These are phyloP conservation scores for Gaertneriomyces sp. DNA, from an alignment of 192 early-diverging fungal genomes.

Conservation along the genomic window DNA sequence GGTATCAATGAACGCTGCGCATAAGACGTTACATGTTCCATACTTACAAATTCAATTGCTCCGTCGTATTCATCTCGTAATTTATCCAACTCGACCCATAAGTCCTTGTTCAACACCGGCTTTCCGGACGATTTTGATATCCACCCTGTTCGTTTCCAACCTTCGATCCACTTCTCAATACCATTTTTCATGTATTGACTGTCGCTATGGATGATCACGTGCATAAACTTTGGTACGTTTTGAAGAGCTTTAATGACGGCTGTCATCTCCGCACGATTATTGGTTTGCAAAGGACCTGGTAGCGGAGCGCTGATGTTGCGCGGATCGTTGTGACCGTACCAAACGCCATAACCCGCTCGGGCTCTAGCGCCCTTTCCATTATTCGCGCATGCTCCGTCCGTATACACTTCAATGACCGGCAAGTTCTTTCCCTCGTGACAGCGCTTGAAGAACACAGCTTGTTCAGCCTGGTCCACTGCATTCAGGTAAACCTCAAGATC, in stretches of 20 bases:
- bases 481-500: too few relatives aligned
- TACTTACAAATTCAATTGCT: conserved; percentile 40
- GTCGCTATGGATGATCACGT: conserved; percentile 63
- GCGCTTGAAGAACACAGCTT: too few relatives aligned
- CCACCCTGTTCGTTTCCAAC: conserved; percentile 75
- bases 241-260: conserved; percentile 7
- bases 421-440: neutral
- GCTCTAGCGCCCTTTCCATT: conserved; percentile 65
- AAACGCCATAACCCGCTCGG: conserved; percentile 81
- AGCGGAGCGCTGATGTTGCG: conserved; percentile 43
- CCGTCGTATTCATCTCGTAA: conserved; percentile 35
- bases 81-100: conserved; percentile 58
- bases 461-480: too few relatives aligned
- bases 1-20: neutral
- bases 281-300: conserved; percentile 40
- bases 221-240: neutral
- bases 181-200: conserved; percentile 72
- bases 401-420: conserved; percentile 51
- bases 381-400: conserved; percentile 71
- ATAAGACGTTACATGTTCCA: neutral
- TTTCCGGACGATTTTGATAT: conserved; percentile 40
- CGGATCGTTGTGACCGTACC: conserved; percentile 67
- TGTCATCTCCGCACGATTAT: conserved; percentile 49
- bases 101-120: conserved; percentile 72
- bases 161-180: conserved; percentile 57